phyloP scores from a whole-genome alignment of 352 stramenopile genomes.

The Thalassiosira mediterranea region DNA sequence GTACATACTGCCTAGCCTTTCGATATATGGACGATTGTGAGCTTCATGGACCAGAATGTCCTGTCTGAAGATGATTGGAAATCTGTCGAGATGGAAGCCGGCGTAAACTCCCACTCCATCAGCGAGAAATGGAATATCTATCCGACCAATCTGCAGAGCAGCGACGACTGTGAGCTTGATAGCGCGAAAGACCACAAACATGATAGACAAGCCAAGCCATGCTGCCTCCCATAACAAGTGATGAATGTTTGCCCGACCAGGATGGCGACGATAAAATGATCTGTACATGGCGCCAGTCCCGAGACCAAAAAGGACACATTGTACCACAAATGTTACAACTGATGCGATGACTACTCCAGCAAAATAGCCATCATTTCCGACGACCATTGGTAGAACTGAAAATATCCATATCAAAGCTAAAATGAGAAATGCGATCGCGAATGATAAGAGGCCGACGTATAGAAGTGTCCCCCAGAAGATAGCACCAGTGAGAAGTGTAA shows the following conservation, averaged over 20 bases:
- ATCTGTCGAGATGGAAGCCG: slow-evolving; percentile 24
- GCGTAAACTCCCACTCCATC: slow-evolving; percentile 19
- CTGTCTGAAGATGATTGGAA: slow-evolving; percentile 30
- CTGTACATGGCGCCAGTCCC: slow-evolving; percentile 7
- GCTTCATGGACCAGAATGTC: slow-evolving; percentile 34
- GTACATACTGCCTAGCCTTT: slow-evolving; percentile 49
- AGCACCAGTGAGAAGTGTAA: slow-evolving; percentile 13
- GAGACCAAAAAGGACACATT: slow-evolving; percentile 11
- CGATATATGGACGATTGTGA: slow-evolving; percentile 47
- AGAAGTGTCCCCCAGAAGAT: slow-evolving; percentile 25
- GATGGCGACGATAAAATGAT: slow-evolving; percentile 12
- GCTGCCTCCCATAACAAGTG: slow-evolving; percentile 16
- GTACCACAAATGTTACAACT: slow-evolving; percentile 8
- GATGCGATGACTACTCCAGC: slow-evolving; percentile 16
- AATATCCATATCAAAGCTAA: slow-evolving; percentile 4
- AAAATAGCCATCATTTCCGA: background rate
- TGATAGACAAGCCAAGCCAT: slow-evolving; percentile 12
- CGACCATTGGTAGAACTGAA: background rate
- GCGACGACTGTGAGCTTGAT: slow-evolving; percentile 25
- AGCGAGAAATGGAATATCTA: slow-evolving; percentile 47
- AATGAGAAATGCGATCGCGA: slow-evolving; percentile 13
- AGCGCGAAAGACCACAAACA: slow-evolving; percentile 17
- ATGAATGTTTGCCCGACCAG: slow-evolving; percentile 11
- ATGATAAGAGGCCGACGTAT: background rate
- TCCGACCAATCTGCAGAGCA: slow-evolving; percentile 34